phyloP scores from a whole-genome alignment of 208 protist genomes.

The Trypanosoma rangeli region DNA sequence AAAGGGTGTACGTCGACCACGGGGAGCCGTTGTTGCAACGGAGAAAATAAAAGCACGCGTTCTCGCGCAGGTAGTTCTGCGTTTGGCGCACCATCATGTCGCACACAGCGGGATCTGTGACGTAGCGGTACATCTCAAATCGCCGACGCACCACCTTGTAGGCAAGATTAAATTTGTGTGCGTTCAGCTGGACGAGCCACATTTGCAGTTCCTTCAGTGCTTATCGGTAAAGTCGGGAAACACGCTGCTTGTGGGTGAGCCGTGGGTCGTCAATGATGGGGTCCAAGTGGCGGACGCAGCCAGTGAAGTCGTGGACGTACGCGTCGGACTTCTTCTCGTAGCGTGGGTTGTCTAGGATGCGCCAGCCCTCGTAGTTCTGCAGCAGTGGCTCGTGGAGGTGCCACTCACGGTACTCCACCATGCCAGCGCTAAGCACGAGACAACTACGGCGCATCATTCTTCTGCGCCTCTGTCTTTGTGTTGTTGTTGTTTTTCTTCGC shows the following conservation, averaged over 20 bases:
- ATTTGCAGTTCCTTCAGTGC: constrained; percentile 87
- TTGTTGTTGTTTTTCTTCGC: neutral
- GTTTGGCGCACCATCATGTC: constrained; percentile 93
- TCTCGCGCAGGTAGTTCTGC: constrained; percentile 91
- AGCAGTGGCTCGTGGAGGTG: constrained; percentile 89
- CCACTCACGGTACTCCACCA: constrained; percentile 93
- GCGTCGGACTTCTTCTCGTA: constrained; percentile 79
- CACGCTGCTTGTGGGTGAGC: constrained; percentile 91
- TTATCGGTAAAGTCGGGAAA: constrained; percentile 90
- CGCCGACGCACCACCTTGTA: constrained; percentile 88
- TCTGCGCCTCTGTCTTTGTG: neutral
- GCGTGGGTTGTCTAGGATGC: constrained; percentile 89
- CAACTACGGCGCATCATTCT: constrained; percentile 80
- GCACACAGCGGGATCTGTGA: constrained; percentile 87
- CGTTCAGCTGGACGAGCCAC: constrained; percentile 85
- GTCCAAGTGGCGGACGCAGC: constrained; percentile 85
- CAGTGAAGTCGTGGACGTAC: constrained; percentile 80
- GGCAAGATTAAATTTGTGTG: constrained; percentile 88
- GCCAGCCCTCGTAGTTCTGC: constrained; percentile 93
- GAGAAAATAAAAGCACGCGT: constrained; percentile 77
- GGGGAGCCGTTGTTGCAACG: constrained; percentile 84
- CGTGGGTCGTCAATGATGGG: constrained; percentile 93
- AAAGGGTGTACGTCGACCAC: constrained; percentile 79
- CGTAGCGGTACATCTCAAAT: constrained; percentile 89
- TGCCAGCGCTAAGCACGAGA: constrained; percentile 67